Evolutionary conservation across 805 yeast species (phyloP), one percentile per base, ranked within the genome.

Genomic region (Nakazawaea holstii): DNA sequence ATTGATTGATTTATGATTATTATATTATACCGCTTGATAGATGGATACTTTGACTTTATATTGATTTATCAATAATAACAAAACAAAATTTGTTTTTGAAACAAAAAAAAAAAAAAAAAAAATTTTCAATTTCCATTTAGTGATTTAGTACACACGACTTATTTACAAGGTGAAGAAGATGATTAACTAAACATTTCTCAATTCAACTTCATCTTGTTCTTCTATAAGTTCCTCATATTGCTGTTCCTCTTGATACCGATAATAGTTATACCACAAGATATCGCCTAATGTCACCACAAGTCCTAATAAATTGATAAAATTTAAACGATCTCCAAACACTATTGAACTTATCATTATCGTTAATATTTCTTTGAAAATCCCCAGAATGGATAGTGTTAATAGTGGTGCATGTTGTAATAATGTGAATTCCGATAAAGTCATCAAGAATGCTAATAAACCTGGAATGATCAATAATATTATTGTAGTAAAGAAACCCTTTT

Each of bases 391-490:
- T 29, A 94, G 67, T 0, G 99, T 91, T 39, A 91, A 72, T 11
- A 94, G 89, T 48, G 88, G 86, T 0, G 97, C 87, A 38, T 83
- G 79, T 47, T 86, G 84, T 45, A 94, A 73, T 7, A 94, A 78
- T 48, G 86, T 82, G 66, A 87, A 91, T 63, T 92, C 99, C 55
- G 87, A 80, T 2, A 89, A 66, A 0, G 97, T 92, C 92, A 94
- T 85, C 60, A 86, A 76, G 59, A 91, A 91, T 1, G 96, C 98
- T 35, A 87, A 66, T 2, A 87, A 52, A 0, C 98, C 98, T 0
- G 99, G 99, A 15, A 89, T 69, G 5, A 84, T 57, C 59, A 92
- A 67, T 33, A 89, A 63, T 0, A 74, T 33, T 5, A 84, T 56
- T 4, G 95, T 87, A 39, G 66, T 59, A 0, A 72, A 46, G 1